These are phyloP conservation scores for Angophora floribunda DNA, from an alignment of 345 rosid genomes.

Conservation along the genomic window DNA sequence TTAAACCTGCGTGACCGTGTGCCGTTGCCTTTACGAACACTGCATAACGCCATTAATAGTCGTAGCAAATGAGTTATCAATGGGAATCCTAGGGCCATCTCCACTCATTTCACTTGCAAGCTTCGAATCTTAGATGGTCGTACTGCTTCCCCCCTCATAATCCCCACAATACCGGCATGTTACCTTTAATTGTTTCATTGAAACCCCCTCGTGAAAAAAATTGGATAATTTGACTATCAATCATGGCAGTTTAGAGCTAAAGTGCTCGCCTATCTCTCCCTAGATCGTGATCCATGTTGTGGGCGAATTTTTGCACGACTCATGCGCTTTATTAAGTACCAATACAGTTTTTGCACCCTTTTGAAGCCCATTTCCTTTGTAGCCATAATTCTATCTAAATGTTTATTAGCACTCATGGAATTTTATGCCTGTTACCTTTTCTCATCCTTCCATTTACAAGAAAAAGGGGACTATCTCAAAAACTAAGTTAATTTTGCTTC, in stretches of 20 bases:
- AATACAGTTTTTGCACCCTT: neutral
- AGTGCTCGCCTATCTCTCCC: neutral
- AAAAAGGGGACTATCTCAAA: neutral
- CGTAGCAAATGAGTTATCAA: neutral
- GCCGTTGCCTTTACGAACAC: constrained; percentile 65
- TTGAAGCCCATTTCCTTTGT: neutral
- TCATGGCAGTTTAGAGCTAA: neutral
- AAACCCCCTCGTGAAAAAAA: neutral
- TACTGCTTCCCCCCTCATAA: neutral
- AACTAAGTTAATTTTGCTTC: neutral
- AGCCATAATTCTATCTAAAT: neutral
- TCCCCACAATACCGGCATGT: neutral
- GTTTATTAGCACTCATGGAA: neutral
- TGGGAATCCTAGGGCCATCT: neutral
- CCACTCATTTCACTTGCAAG: neutral
- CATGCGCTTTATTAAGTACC: neutral
- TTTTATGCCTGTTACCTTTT: neutral
- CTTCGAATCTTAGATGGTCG: neutral
- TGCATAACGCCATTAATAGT: neutral
- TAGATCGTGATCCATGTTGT: neutral
- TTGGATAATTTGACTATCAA: neutral
- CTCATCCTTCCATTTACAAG: neutral
- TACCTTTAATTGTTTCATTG: neutral
- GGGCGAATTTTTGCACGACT: neutral
- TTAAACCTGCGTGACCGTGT: neutral